Conservation (phyloP, 2,329 filamentous ascomycete genomes). For the Aspergillus fumigatiaffinis region DNA sequence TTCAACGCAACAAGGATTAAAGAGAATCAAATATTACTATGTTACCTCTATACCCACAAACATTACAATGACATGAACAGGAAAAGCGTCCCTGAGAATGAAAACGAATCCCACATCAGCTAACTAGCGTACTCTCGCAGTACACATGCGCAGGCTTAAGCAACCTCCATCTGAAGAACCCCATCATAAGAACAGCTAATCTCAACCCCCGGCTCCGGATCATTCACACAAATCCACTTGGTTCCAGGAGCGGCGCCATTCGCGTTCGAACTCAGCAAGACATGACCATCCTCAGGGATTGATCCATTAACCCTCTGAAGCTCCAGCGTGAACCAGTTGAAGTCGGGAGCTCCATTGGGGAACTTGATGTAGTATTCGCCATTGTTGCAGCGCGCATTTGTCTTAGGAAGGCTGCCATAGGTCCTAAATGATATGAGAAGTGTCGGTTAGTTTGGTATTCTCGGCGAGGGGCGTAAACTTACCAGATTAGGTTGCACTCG, state of each 20-base stretch:
- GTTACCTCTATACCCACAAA: no score
- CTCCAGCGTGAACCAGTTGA: slow-evolving; percentile 18
- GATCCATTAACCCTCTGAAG: slow-evolving; percentile 18
- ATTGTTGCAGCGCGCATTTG: slow-evolving; percentile 20
- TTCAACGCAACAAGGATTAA: no score
- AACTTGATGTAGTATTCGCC: slow-evolving; percentile 23
- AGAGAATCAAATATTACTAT: not conserved
- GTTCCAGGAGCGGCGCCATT: slow-evolving; percentile 10
- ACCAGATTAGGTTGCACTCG: slow-evolving; percentile 24
- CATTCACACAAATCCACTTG: slow-evolving; percentile 17
- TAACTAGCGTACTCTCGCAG: no score
- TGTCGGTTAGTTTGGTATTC: not conserved
- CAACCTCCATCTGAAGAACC: slow-evolving; percentile 6
- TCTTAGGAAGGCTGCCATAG: slow-evolving; percentile 11
- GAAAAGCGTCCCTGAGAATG: not conserved
- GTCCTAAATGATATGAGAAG: not conserved
- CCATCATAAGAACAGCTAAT: slow-evolving; percentile 16
- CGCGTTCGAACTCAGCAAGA: slow-evolving; percentile 5
- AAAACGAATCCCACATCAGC: no score
- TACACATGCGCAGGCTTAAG: not conserved
- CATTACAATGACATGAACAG: not conserved
- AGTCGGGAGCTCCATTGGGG: slow-evolving; percentile 14
- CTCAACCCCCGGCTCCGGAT: slow-evolving; percentile 5
- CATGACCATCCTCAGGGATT: slow-evolving; percentile 16
- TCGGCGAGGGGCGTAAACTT: not conserved